Conservation (phyloP, 495 filamentous ascomycete species). For the Aspergillus cavernicola region DNA sequence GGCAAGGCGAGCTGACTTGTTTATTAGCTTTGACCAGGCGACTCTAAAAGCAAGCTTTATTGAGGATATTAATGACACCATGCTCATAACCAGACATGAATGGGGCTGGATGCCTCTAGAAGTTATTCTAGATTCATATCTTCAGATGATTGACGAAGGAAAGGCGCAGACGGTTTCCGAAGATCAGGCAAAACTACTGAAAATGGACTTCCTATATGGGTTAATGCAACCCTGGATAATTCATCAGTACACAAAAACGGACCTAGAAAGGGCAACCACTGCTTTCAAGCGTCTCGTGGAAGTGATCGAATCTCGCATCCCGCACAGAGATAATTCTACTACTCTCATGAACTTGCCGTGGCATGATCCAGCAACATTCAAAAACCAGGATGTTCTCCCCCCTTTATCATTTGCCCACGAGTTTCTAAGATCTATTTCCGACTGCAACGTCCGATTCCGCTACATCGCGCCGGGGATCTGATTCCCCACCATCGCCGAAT, state of each 20-base stretch:
- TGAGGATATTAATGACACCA: constrained; percentile 6
- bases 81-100: not conserved
- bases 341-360: constrained; percentile 5
- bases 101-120: constrained; percentile 18
- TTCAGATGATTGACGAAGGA: constrained; percentile 13
- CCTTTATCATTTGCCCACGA: constrained; percentile 1
- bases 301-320: constrained; percentile 6
- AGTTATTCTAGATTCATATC: constrained; percentile 14
- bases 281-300: constrained; percentile 9
- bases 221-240: constrained; percentile 7
- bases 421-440: constrained; percentile 2
- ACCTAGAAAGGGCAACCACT: constrained; percentile 7
- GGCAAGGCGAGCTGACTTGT: too few relatives aligned
- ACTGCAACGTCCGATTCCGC: constrained; percentile 7
- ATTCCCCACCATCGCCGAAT: constrained; percentile 10
- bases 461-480: constrained; percentile 14
- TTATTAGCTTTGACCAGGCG: constrained; percentile 9
- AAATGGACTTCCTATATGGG: not conserved
- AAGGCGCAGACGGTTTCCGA: constrained; percentile 9
- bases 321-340: not conserved
- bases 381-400: not conserved
- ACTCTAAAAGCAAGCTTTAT: constrained; percentile 13
- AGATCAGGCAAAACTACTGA: not conserved
- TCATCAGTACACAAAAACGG: constrained; percentile 9
- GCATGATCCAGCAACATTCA: constrained; percentile 9